These are phyloP conservation scores for Emmonsiellopsis sp. DNA, from an alignment of 2,329 filamentous ascomycete species.

Conservation along the genomic window DNA sequence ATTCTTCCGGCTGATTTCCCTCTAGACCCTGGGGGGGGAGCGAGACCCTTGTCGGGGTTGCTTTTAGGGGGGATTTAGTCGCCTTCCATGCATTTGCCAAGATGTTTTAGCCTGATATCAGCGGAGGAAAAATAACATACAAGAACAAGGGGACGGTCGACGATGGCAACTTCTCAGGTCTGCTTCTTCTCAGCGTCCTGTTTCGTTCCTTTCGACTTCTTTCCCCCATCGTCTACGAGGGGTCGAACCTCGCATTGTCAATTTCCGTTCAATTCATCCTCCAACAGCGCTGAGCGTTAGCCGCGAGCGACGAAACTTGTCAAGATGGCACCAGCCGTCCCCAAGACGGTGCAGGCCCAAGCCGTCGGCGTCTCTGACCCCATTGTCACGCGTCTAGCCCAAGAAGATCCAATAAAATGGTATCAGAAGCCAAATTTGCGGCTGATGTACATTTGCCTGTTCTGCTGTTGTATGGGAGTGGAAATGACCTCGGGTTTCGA, in stretches of 20 bases:
- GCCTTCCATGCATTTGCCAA: not conserved
- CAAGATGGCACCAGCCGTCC: not conserved
- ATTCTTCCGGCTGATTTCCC: not conserved
- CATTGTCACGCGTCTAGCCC: conserved; percentile 1
- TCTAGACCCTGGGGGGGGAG: not conserved
- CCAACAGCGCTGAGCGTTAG: too few species aligned
- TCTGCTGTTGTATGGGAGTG: conserved; percentile 53
- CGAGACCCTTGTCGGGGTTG: not conserved
- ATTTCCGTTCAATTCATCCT: not conserved
- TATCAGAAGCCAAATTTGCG: conserved; percentile 52
- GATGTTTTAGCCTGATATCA: not conserved
- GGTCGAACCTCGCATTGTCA: not conserved
- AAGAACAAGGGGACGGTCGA: not conserved
- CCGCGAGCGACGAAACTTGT: not conserved
- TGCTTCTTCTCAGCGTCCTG: not conserved
- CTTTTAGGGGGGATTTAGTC: not conserved
- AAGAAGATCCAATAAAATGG: conserved; percentile 27
- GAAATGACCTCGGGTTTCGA: conserved; percentile 55
- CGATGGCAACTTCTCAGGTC: not conserved
- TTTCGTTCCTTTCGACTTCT: not conserved
- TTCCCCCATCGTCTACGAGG: not conserved
- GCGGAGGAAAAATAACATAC: not conserved
- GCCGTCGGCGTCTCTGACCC: not conserved
- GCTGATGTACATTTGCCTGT: conserved; percentile 47
- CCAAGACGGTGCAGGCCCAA: not conserved